Conservation (phyloP, 768 basidiomycete species). For the Russula emetica region DNA sequence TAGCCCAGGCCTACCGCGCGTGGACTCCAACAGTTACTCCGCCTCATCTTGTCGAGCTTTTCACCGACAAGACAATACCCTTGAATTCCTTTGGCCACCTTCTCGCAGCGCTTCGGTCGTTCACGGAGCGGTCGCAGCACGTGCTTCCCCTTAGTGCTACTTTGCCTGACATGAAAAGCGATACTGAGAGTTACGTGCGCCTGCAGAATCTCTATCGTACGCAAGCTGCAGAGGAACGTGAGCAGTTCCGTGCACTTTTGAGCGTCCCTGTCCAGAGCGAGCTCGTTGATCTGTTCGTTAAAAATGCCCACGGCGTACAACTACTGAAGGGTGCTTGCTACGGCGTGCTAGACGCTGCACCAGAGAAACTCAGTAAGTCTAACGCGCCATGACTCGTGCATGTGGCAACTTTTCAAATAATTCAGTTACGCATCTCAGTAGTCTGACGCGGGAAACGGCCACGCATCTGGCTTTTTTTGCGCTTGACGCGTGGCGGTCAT, state of each 20-base stretch:
- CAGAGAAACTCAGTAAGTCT: conserved; percentile 45
- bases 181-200: conserved; percentile 74
- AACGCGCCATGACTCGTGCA: not conserved
- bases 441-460: conserved; percentile 51
- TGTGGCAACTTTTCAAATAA: conserved; percentile 15
- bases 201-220: conserved; percentile 83
- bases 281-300: conserved; percentile 67
- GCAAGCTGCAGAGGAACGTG: conserved; percentile 68
- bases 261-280: conserved; percentile 46
- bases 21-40: conserved; percentile 56
- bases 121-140: conserved; percentile 50
- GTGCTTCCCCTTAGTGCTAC: conserved; percentile 80
- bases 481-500: conserved; percentile 36
- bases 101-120: conserved; percentile 66
- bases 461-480: conserved; percentile 76
- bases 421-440: conserved; percentile 41
- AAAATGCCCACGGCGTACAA: conserved; percentile 72
- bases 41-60: conserved; percentile 24
- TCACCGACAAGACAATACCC: conserved; percentile 1
- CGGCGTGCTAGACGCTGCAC: conserved; percentile 52
- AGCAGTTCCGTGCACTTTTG: conserved; percentile 40
- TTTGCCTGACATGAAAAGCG: conserved; percentile 95
- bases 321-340: conserved; percentile 60
- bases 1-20: conserved; percentile 78
- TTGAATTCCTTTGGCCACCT: conserved; percentile 33